Base-by-base conservation (phyloP, 345 rosid species). In the Crucihimalaya himalaica region DNA sequence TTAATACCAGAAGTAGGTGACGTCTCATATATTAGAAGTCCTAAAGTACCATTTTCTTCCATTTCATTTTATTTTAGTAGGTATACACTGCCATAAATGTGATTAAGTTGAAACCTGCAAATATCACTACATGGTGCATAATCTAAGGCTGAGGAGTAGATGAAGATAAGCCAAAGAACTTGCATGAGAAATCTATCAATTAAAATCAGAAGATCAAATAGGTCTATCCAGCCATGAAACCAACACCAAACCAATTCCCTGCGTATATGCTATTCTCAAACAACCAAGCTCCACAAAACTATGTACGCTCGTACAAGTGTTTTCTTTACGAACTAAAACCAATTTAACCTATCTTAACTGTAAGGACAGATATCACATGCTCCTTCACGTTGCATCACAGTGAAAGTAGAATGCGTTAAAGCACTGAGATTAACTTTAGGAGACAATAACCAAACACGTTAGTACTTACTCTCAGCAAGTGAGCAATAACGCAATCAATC, bases 291-390 rank as follows among this genome's bases (percentile, higher is more conserved):
- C 28, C 14, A 56, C 51, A 10, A 61, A 56, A 34, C 50, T 46
- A 74, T 58, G 66, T 43, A 43, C 47, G 59, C 21, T 57, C 58
- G 11, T 28, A 50, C 12, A 50, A 75, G 50, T 68, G 15, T 53
- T 48, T 10, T 45, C 0, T 15, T 21, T 23, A 61, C 13, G 5
- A 43, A 37, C 29, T 21, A 45, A 40, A 18, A 13, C 34, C 53
- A 52, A 27, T 29, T 5, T 2, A 46, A 37, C 23, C 13, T 18
- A 63, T 54, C 70, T 46, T 14, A 61, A 54, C 70, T 9, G 14
- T 64, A 66, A 57, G 13, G 27, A 45, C 53, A 20, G 19, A 42
- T 42, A 29, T 45, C 46, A 40, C 37, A 68, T 40, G 11, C 6
- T 23, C 15, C 21, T 60, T 12, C 48, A 60, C 39, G 43, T 28